Evolutionary conservation across 495 filamentous ascomycete genomes (phyloP), one percentile per base, ranked within the genome.

Genomic region (Wilcoxina mikolae): DNA sequence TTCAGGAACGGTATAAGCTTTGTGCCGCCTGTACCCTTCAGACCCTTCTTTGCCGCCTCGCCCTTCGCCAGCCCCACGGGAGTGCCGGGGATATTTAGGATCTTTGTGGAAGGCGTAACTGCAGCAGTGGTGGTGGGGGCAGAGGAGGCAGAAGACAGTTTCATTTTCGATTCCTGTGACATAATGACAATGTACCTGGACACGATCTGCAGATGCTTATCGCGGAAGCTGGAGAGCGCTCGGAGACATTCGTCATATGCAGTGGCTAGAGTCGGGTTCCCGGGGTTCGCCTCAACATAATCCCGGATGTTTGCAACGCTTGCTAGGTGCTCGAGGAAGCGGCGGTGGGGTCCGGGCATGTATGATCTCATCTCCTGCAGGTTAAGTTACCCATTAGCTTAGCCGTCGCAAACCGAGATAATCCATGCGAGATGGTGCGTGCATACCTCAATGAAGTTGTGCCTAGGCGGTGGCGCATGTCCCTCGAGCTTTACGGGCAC

Each of bases 131-230:
- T n/a, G 0, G 47, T 35, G 9, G 62, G 24, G 24, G 49, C 28
- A n/a, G 64, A 47, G 2, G 56, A 39, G 3, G 49, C 56, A 5
- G 52, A 35, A 20, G 60, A 56, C n/a, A 51, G 39, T 1, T 56
- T 67, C 10, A 58, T 57, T 27, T 70, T 70, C 68, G 69, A 44
- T 59, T 75, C 74, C 29, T 71, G 69, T 24, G 72, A 73, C 26
- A 77, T 82, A 51, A 94, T 64, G 57, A 96, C 82, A 66, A 99
- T 94, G 69, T 96, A 99, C 9, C 93, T 86, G 10, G 87, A 87
- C 2, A 96, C 91, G 59, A 99, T 89, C 66, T 86, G 84, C 60
- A 96, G 90, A 63, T 99, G 91, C 68, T 91, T 94, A 67, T 93
- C 87, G 25, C 91, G 82, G 58, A 99, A 80, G 20, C 75, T 73